A percentile compares a stretch with the other conserved stretches of the same genome.
Evolutionary conservation across 2,329 filamentous ascomycete species (phyloP).

Genomic region (Alternaria infectoria): DNA sequence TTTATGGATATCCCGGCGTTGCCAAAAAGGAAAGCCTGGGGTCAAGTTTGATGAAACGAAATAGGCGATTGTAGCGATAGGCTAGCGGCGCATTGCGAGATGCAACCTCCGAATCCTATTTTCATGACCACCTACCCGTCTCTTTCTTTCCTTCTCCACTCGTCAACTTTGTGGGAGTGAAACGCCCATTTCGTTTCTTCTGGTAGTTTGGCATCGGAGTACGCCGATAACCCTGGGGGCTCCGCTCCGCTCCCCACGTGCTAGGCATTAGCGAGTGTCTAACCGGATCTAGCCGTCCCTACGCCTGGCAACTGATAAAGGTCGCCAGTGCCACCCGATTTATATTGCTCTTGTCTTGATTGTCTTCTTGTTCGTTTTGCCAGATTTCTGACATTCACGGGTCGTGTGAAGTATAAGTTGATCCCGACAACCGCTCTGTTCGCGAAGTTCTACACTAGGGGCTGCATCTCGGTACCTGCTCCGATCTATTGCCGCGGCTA

Average conservation of each 20-base stretch:
- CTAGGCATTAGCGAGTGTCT: constrained; percentile 23
- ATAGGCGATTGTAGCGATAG: constrained; percentile 6
- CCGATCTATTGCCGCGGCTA: neutral
- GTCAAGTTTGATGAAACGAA: constrained; percentile 1
- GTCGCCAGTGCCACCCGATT: neutral
- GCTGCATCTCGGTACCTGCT: neutral
- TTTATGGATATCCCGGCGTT: constrained; percentile 28
- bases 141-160: neutral
- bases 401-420: neutral
- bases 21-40: constrained; percentile 14
- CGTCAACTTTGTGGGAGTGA: neutral
- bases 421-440: neutral
- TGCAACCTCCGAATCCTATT: neutral
- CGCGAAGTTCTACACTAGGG: neutral
- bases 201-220: constrained; percentile 18
- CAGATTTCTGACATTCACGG: neutral
- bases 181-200: constrained; percentile 12
- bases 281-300: constrained; percentile 11
- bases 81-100: constrained; percentile 19
- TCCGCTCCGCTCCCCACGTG: constrained; percentile 23
- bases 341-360: neutral
- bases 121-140: neutral
- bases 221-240: constrained; percentile 16
- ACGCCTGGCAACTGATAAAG: constrained; percentile 23
- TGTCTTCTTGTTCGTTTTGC: neutral